Percentiles rank a stretch among this genome's conserved stretches.
These are phyloP conservation scores for Lentinula edodes DNA, from an alignment of 768 basidiomycete genomes.

Conservation along the genomic window DNA sequence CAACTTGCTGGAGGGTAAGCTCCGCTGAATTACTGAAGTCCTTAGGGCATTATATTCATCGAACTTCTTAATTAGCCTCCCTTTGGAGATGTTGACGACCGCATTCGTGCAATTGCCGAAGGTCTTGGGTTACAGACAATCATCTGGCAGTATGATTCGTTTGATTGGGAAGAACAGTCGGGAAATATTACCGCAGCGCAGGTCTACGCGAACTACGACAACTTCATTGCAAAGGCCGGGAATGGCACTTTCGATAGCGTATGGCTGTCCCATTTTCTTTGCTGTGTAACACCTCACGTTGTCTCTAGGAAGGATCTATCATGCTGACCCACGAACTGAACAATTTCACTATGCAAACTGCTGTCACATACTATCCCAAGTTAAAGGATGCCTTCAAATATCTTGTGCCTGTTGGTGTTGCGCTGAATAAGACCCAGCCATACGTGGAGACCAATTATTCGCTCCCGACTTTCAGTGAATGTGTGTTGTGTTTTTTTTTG, in stretches of 20 bases:
- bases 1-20: conserved; percentile 55
- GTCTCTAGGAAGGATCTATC: conserved; percentile 39
- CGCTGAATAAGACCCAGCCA: conserved; percentile 44
- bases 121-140: conserved; percentile 66
- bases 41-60: neutral
- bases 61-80: conserved; percentile 37
- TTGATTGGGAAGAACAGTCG: conserved; percentile 41
- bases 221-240: conserved; percentile 40
- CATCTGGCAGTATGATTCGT: conserved; percentile 59
- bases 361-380: conserved; percentile 41
- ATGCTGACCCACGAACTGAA: conserved; percentile 56
- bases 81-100: conserved; percentile 68
- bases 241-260: conserved; percentile 37
- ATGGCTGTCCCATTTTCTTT: conserved; percentile 6
- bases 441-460: conserved; percentile 44
- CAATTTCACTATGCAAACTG: conserved; percentile 57
- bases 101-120: conserved; percentile 65
- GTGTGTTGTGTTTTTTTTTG: conserved; percentile 22
- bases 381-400: conserved; percentile 43
- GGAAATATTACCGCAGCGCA: conserved; percentile 29
- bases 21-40: neutral
- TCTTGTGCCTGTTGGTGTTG: conserved; percentile 50
- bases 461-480: conserved; percentile 40
- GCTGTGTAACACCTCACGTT: neutral
- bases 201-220: conserved; percentile 50